Percentiles rank a stretch among this genome's conserved stretches.
Evolutionary conservation across 2,329 filamentous ascomycete species (phyloP).

Genomic region (Beauveria caledonica): DNA sequence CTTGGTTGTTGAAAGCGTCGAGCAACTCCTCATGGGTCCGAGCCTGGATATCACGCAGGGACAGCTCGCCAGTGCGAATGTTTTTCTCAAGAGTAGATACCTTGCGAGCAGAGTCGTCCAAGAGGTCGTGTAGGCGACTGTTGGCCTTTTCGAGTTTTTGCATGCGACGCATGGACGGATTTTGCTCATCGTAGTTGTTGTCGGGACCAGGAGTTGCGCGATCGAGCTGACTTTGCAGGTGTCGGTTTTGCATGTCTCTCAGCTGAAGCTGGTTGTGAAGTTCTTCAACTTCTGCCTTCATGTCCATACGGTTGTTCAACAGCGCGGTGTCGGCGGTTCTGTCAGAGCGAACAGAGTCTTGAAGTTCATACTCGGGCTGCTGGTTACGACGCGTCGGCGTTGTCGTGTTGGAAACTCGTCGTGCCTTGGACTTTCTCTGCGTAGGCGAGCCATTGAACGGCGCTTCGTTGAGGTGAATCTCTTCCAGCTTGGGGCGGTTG

Average conservation of each 20-base stretch:
- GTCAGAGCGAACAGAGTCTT: constrained; percentile 78
- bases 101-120: constrained; percentile 90
- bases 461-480: constrained; percentile 77
- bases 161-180: constrained; percentile 69
- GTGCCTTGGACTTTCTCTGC: constrained; percentile 49
- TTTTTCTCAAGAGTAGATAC: constrained; percentile 82
- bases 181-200: constrained; percentile 62
- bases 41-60: constrained; percentile 82
- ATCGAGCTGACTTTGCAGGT: constrained; percentile 81
- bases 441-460: constrained; percentile 66
- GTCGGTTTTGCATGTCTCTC: constrained; percentile 88
- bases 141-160: constrained; percentile 92
- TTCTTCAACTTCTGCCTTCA: constrained; percentile 84
- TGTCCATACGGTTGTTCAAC: constrained; percentile 82
- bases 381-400: constrained; percentile 66
- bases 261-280: constrained; percentile 91
- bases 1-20: constrained; percentile 85
- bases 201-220: constrained; percentile 56
- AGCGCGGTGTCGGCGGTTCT: constrained; percentile 71
- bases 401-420: constrained; percentile 63
- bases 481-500: constrained; percentile 70
- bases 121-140: constrained; percentile 82
- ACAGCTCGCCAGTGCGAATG: constrained; percentile 78
- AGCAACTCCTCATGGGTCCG: constrained; percentile 92
- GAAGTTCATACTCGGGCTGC: constrained; percentile 46